phyloP scores from a whole-genome alignment of 2,329 filamentous ascomycete genomes.

The Nemania sp. region DNA sequence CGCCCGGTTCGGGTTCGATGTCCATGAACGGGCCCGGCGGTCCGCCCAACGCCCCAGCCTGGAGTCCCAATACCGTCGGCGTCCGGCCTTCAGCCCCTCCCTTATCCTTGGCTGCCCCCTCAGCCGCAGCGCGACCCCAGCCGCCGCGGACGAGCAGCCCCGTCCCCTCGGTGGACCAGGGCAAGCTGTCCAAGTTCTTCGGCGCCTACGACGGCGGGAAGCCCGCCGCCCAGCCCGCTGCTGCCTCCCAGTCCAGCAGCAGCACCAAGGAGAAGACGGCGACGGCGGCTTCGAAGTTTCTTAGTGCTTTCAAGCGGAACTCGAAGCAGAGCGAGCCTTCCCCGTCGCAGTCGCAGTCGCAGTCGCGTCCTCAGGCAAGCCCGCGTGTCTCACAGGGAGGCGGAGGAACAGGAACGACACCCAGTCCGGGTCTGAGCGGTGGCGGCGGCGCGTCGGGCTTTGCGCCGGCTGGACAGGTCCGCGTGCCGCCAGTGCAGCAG shows the following conservation, averaged over 20 bases:
- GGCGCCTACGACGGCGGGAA: constrained; percentile 32
- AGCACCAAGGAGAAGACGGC: constrained; percentile 38
- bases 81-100: constrained; percentile 18
- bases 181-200: constrained; percentile 38
- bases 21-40: constrained; percentile 9
- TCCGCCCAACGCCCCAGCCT: constrained; percentile 20
- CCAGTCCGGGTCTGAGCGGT: background rate
- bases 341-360: constrained; percentile 27
- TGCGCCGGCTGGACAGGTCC: constrained; percentile 5
- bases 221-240: constrained; percentile 21
- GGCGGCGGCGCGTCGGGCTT: background rate
- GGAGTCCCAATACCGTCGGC: constrained; percentile 28
- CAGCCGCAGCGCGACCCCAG: constrained; percentile 9
- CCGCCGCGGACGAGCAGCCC: constrained; percentile 30
- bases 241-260: no score
- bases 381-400: constrained; percentile 27
- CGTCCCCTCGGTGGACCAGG: constrained; percentile 30
- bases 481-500: constrained; percentile 14
- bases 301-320: constrained; percentile 38
- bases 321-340: constrained; percentile 29
- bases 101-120: constrained; percentile 7
- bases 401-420: background rate
- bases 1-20: constrained; percentile 6
- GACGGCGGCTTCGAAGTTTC: constrained; percentile 38
- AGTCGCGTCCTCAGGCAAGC: constrained; percentile 12